phyloP scores from a whole-genome alignment of 148 eudicot species.

The Dianthus caryophyllus region DNA sequence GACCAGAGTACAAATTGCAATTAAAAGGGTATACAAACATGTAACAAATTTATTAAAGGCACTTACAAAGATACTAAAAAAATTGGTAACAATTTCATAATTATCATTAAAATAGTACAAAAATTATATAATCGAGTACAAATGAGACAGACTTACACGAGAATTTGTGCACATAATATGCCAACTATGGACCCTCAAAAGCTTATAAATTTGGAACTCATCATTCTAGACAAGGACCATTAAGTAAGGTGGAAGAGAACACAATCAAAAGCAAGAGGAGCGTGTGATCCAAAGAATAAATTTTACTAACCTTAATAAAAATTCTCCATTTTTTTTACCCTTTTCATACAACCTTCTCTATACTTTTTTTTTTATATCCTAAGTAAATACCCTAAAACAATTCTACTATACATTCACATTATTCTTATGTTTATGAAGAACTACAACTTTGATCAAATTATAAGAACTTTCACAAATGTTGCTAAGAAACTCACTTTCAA shows the following conservation, averaged over 20 bases:
- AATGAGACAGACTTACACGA: too few relatives aligned
- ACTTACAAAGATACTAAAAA: too few relatives aligned
- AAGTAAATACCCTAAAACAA: neutral
- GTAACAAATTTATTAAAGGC: too few relatives aligned
- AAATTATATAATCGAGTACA: too few relatives aligned
- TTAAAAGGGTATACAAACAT: too few relatives aligned
- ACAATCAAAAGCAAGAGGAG: constrained; percentile 22
- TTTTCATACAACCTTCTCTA: constrained; percentile 1
- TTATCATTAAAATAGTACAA: too few relatives aligned
- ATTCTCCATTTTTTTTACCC: constrained; percentile 9
- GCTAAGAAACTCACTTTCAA: constrained; percentile 41
- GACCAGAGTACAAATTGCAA: too few relatives aligned
- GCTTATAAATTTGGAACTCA: constrained; percentile 22
- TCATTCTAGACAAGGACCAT: constrained; percentile 20
- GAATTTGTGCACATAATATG: too few relatives aligned
- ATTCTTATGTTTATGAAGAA: constrained; percentile 16
- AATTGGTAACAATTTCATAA: too few relatives aligned
- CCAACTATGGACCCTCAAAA: constrained; percentile 17
- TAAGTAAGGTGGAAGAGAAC: constrained; percentile 31
- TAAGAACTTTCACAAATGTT: constrained; percentile 23
- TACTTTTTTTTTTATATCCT: too few relatives aligned
- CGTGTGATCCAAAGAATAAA: constrained; percentile 31
- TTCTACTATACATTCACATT: too few relatives aligned
- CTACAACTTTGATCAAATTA: neutral
- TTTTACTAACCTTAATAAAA: constrained; percentile 12